A percentile compares a stretch with the other conserved stretches of the same genome.
Conservation (phyloP, 1,139 yeast genomes). For the Lizanozyma gosingica region DNA sequence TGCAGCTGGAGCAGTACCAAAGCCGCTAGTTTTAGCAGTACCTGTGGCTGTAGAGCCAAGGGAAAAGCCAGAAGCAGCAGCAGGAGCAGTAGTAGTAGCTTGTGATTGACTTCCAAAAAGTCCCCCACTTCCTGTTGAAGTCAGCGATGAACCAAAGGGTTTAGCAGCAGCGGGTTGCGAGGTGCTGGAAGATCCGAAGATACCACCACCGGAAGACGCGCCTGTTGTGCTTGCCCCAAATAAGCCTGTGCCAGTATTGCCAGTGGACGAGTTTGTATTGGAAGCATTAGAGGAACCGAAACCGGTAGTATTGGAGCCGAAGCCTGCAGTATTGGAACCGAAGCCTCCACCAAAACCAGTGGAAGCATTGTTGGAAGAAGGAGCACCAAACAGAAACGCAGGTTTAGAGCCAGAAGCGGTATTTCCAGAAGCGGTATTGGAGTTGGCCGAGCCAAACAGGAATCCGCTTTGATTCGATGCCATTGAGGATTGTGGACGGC, state of each 20-base stretch:
- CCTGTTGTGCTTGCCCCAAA: no score
- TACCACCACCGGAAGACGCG: constrained; percentile 3
- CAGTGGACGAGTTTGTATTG: constrained; percentile 1
- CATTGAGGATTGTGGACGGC: no score
- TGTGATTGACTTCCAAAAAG: background rate
- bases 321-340: background rate
- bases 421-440: background rate
- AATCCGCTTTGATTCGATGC: background rate
- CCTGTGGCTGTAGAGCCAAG: constrained; percentile 9
- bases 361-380: background rate
- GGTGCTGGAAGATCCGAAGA: constrained; percentile 2
- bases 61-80: constrained; percentile 4
- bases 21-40: constrained; percentile 4
- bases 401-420: background rate
- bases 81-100: constrained; percentile 1
- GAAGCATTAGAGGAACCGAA: constrained; percentile 1
- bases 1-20: constrained; percentile 2
- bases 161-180: constrained; percentile 7
- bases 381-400: constrained; percentile 1
- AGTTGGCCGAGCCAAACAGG: background rate
- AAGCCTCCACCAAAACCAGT: background rate
- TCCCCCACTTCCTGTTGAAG: background rate
- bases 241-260: constrained; percentile 9
- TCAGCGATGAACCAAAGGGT: constrained; percentile 17
- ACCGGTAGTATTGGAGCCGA: background rate